phyloP scores from a whole-genome alignment of 78 protist species.

The Protostelium mycophagum region DNA sequence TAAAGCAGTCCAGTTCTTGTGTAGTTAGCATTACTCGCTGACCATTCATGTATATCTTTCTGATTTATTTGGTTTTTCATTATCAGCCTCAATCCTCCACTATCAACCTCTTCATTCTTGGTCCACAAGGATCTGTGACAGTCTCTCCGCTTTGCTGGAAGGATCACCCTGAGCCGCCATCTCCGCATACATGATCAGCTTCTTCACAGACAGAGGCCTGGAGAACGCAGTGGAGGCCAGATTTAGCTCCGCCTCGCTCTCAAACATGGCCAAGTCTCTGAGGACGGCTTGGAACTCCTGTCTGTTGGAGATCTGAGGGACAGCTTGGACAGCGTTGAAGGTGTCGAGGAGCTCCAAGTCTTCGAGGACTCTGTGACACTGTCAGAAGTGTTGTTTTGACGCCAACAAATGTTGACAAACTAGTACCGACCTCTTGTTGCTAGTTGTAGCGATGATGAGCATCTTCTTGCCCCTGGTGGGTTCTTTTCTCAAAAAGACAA shows the following conservation, averaged over 20 bases:
- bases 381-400: neutral
- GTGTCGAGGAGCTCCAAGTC: constrained; percentile 65
- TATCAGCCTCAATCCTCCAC: too few relatives aligned
- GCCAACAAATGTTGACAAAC: constrained; percentile 21
- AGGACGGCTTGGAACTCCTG: constrained; percentile 22
- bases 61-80: too few relatives aligned
- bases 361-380: constrained; percentile 12
- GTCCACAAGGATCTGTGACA: neutral
- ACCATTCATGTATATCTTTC: too few relatives aligned
- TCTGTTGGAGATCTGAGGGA: constrained; percentile 28
- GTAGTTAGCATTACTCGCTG: too few relatives aligned
- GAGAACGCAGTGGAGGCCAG: neutral
- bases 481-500: constrained; percentile 68
- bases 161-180: constrained; percentile 77
- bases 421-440: too few relatives aligned
- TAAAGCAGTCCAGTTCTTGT: too few relatives aligned
- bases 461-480: constrained; percentile 89
- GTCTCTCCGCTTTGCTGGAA: neutral
- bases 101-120: too few relatives aligned
- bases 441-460: constrained; percentile 89
- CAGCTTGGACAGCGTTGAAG: constrained; percentile 28
- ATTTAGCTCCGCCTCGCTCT: constrained; percentile 19
- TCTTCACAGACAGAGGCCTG: constrained; percentile 70
- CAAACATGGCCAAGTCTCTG: constrained; percentile 12
- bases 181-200: constrained; percentile 76